Percentiles rank a stretch among this genome's conserved stretches.
Evolutionary conservation across 768 basidiomycete species (phyloP).

Genomic region (Boletus pseudo-olivaceus): DNA sequence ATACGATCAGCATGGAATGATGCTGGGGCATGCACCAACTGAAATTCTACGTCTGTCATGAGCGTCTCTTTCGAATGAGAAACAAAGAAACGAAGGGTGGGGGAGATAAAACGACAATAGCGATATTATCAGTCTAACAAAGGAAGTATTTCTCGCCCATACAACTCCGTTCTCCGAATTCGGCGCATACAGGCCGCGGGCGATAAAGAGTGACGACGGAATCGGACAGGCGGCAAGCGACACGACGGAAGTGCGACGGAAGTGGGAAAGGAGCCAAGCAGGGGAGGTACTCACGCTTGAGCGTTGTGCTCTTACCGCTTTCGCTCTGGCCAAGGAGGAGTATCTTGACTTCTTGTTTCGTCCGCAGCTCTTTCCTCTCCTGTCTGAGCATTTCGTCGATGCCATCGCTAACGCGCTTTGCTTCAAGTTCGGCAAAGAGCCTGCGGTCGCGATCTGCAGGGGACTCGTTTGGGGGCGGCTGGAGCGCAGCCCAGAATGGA

Average conservation of each 20-base stretch:
- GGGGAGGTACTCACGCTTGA: conserved; percentile 68
- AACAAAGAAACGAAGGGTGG: neutral
- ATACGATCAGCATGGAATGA: conserved; percentile 77
- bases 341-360: conserved; percentile 65
- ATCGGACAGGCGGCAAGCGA: neutral
- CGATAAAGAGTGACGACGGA: neutral
- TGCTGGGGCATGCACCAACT: conserved; percentile 72
- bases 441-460: conserved; percentile 61
- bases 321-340: conserved; percentile 85
- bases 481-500: conserved; percentile 64
- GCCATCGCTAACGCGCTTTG: conserved; percentile 67
- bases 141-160: neutral
- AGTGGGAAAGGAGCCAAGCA: conserved; percentile 4
- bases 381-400: conserved; percentile 77
- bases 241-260: neutral
- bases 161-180: neutral
- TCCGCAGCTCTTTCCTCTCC: conserved; percentile 61
- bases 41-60: conserved; percentile 59
- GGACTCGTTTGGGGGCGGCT: conserved; percentile 72
- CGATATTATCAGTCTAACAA: conserved; percentile 1
- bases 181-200: neutral
- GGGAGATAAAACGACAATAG: conserved; percentile 3
- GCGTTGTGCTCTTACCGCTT: conserved; percentile 84
- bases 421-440: conserved; percentile 63
- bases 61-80: conserved; percentile 13